Evolutionary conservation across 169 alveolate genomes (phyloP).

Genomic region (Eimeria acervulina): DNA sequence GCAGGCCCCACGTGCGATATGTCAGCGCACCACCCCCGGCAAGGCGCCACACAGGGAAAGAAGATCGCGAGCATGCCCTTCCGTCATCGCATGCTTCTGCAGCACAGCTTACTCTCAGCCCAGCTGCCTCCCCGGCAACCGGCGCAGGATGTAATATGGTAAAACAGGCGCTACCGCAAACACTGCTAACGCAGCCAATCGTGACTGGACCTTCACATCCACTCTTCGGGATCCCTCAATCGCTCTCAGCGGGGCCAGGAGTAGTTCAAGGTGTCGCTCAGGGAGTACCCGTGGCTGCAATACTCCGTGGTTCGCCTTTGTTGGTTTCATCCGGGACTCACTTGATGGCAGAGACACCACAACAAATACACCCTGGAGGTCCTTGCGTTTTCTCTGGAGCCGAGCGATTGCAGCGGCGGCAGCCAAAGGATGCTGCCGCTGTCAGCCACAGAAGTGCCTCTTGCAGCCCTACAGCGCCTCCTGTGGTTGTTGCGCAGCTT

Average conservation of each 20-base stretch:
- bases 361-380: background rate
- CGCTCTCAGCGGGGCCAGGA: background rate
- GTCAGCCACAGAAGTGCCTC: background rate
- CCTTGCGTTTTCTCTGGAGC: background rate
- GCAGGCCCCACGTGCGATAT: background rate
- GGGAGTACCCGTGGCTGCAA: background rate
- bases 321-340: background rate
- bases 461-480: background rate
- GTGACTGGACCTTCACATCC: background rate
- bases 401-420: background rate
- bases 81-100: background rate
- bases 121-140: background rate
- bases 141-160: background rate
- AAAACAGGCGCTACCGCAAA: background rate
- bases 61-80: background rate
- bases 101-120: background rate
- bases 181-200: background rate
- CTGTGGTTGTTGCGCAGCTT: background rate
- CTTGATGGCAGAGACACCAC: background rate
- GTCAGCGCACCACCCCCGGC: constrained; percentile 29
- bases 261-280: background rate
- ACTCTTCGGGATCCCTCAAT: constrained; percentile 18
- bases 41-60: background rate
- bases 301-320: background rate
- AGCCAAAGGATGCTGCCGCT: background rate